Percentiles rank a stretch among this genome's conserved stretches.
Evolutionary conservation across 2,329 filamentous ascomycete species (phyloP).

Genomic region (Paramyrothecium sp.): DNA sequence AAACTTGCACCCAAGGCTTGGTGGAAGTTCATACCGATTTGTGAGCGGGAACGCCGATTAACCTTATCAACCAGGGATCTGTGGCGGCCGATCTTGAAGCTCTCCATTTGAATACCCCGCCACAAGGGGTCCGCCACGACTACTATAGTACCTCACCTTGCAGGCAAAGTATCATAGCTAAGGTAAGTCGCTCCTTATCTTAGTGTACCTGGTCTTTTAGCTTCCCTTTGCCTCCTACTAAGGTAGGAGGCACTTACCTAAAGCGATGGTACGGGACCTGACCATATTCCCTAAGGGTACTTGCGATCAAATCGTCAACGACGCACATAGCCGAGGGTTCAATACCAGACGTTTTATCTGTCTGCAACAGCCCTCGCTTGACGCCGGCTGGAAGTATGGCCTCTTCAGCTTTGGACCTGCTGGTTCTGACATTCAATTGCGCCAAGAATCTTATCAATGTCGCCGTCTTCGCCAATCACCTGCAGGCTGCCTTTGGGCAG

Average conservation of each 20-base stretch:
- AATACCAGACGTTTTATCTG: background rate
- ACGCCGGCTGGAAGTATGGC: constrained; percentile 23
- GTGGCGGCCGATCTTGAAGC: background rate
- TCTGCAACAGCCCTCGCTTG: background rate
- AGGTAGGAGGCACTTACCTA: too few relatives aligned
- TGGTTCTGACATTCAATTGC: constrained; percentile 89
- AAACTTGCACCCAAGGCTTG: too few relatives aligned
- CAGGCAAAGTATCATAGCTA: too few relatives aligned
- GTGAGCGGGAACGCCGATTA: background rate
- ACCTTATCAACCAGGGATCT: background rate
- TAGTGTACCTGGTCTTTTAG: too few relatives aligned
- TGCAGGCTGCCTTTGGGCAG: constrained; percentile 59
- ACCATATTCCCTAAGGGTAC: too few relatives aligned
- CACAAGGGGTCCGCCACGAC: constrained; percentile 1
- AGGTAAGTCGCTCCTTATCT: too few relatives aligned
- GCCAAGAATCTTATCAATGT: constrained; percentile 70
- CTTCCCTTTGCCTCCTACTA: too few relatives aligned
- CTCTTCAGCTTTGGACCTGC: constrained; percentile 60
- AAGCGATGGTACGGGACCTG: background rate
- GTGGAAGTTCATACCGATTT: too few relatives aligned
- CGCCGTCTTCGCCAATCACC: constrained; percentile 67
- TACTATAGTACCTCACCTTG: background rate
- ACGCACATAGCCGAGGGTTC: constrained; percentile 1
- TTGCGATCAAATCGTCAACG: background rate
- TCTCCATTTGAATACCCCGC: constrained; percentile 4